Conservation (phyloP, 2,329 filamentous ascomycete species). For the Falciphora oryzae region DNA sequence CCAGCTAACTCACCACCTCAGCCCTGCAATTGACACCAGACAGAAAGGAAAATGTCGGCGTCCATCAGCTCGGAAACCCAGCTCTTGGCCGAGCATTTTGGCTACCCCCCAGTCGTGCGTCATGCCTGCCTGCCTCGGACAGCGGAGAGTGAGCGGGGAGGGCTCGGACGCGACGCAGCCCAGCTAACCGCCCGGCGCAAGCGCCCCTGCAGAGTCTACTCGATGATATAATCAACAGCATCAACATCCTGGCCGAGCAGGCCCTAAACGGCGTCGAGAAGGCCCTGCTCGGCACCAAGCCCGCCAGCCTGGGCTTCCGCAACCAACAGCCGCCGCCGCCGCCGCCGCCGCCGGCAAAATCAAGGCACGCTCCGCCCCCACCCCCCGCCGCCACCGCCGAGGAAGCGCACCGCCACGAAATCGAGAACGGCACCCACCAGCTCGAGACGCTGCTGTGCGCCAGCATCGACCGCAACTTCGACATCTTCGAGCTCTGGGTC, state of each 20-base stretch:
- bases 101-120: constrained; percentile 84
- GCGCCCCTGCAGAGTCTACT: constrained; percentile 64
- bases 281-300: constrained; percentile 68
- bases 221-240: constrained; percentile 95
- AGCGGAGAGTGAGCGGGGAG: not conserved
- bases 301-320: constrained; percentile 76
- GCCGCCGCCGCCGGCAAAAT: constrained; percentile 22
- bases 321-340: constrained; percentile 30
- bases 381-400: constrained; percentile 25
- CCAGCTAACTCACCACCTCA: not conserved
- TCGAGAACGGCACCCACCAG: constrained; percentile 83
- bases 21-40: not conserved
- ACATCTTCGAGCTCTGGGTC: constrained; percentile 84
- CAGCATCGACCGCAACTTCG: constrained; percentile 78
- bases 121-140: not conserved
- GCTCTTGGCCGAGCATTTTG: constrained; percentile 91
- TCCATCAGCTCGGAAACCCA: constrained; percentile 44
- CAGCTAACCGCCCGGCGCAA: not conserved
- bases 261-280: constrained; percentile 84
- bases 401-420: constrained; percentile 58
- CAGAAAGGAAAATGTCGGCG: constrained; percentile 21
- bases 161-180: not conserved
- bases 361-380: constrained; percentile 9
- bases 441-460: constrained; percentile 76
- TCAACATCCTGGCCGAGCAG: constrained; percentile 89